These are phyloP conservation scores for Inga oerstediana DNA, from an alignment of 306 rosid species.

Conservation along the genomic window DNA sequence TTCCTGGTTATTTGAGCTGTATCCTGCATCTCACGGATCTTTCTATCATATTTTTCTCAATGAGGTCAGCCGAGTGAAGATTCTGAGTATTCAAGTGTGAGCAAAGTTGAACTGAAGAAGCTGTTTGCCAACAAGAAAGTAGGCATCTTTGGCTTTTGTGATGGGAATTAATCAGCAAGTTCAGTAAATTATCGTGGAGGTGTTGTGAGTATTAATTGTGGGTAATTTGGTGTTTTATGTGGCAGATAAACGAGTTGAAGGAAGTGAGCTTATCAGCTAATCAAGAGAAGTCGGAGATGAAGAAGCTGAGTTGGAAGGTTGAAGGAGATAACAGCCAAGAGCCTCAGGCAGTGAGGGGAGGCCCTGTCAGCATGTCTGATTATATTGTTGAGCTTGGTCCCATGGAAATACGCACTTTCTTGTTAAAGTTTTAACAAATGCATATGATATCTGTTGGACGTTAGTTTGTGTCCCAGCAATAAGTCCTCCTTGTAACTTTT, in stretches of 20 bases:
- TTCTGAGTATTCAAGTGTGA: constrained; percentile 55
- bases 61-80: constrained; percentile 63
- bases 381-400: constrained; percentile 73
- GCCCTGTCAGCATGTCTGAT: constrained; percentile 40
- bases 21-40: not conserved
- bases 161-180: not conserved
- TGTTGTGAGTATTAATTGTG: not conserved
- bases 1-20: not conserved
- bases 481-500: not conserved
- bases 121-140: constrained; percentile 66
- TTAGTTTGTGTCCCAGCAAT: not conserved
- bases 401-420: constrained; percentile 75
- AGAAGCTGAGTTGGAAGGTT: constrained; percentile 59
- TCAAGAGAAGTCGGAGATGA: constrained; percentile 66
- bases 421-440: constrained; percentile 45
- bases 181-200: not conserved
- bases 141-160: constrained; percentile 17
- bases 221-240: constrained; percentile 1
- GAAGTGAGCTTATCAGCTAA: constrained; percentile 63
- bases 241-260: constrained; percentile 54
- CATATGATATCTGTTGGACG: not conserved
- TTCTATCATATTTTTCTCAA: not conserved
- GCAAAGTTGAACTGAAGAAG: constrained; percentile 81
- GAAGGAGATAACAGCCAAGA: constrained; percentile 39
- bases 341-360: constrained; percentile 48